A percentile compares a stretch with the other conserved stretches of the same genome.
These are phyloP conservation scores for Coccomyxa sp. DNA, from an alignment of 139 green algal species.

Conservation along the genomic window DNA sequence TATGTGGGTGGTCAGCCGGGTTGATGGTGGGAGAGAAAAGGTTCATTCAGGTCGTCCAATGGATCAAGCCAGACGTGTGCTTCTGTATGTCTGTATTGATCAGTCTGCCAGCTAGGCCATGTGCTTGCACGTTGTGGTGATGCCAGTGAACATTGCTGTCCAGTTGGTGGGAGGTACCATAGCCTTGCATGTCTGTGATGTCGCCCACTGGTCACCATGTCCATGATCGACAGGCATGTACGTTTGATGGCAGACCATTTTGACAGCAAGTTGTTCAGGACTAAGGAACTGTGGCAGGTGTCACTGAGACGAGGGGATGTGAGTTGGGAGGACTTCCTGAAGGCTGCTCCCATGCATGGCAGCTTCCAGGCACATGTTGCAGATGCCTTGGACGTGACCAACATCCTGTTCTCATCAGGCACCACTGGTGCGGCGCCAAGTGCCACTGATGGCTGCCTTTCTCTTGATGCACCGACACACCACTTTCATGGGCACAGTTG, in stretches of 20 bases:
- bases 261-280: neutral
- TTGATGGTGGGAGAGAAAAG: too few species aligned
- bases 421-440: conserved; percentile 61
- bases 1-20: too few species aligned
- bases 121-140: too few species aligned
- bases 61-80: neutral
- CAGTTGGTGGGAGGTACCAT: neutral
- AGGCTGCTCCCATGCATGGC: neutral
- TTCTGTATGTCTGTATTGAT: neutral
- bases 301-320: conserved; percentile 36
- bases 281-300: conserved; percentile 12
- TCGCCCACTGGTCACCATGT: neutral
- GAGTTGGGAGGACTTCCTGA: conserved; percentile 51
- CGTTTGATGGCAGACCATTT: too few species aligned
- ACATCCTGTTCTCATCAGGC: conserved; percentile 90
- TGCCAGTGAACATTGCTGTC: too few species aligned
- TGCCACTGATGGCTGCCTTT: too few species aligned
- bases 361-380: conserved; percentile 30
- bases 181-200: neutral
- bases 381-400: conserved; percentile 41
- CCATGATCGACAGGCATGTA: neutral
- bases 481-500: too few species aligned
- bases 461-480: too few species aligned
- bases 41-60: neutral
- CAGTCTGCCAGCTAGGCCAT: neutral